Conservation (phyloP, 1,284 basidiomycete species). For the Trametes versicolor region DNA sequence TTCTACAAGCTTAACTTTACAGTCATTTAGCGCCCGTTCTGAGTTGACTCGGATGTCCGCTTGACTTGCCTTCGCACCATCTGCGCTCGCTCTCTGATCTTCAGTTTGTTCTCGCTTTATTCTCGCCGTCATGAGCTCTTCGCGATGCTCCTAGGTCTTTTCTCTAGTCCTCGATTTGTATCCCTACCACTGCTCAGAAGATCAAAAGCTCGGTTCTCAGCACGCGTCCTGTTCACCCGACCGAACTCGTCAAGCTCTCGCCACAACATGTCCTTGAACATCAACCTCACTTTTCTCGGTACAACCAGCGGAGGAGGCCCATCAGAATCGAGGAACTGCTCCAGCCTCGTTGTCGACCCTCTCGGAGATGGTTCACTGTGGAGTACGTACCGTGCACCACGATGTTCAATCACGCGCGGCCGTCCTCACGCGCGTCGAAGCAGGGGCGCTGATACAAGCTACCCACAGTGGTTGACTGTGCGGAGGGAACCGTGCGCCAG, state of each 20-base stretch:
- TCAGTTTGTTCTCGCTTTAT: neutral
- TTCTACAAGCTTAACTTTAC: too few relatives aligned
- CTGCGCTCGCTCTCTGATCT: too few relatives aligned
- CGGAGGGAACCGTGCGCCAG: slow-evolving; percentile 81
- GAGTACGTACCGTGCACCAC: slow-evolving; percentile 56
- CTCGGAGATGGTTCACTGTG: slow-evolving; percentile 65
- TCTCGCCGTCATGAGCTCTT: neutral
- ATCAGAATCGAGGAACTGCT: slow-evolving; percentile 73
- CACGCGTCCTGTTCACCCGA: neutral
- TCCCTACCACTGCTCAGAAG: neutral
- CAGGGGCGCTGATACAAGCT: slow-evolving; percentile 5
- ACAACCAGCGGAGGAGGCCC: slow-evolving; percentile 82
- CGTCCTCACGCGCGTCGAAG: neutral
- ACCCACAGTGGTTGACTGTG: slow-evolving; percentile 82
- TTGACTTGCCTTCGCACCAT: too few relatives aligned
- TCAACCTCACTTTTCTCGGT: slow-evolving; percentile 69
- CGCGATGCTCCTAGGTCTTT: neutral
- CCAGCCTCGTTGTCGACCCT: slow-evolving; percentile 69
- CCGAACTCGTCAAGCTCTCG: neutral
- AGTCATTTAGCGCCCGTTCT: too few relatives aligned
- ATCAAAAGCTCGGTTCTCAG: neutral
- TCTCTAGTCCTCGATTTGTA: neutral
- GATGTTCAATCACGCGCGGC: neutral
- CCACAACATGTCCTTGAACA: slow-evolving; percentile 39
- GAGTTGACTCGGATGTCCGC: too few relatives aligned